Evolutionary conservation across 768 basidiomycete species (phyloP), one percentile per base, ranked within the genome.

Genomic region (Hypholoma fasciculare): DNA sequence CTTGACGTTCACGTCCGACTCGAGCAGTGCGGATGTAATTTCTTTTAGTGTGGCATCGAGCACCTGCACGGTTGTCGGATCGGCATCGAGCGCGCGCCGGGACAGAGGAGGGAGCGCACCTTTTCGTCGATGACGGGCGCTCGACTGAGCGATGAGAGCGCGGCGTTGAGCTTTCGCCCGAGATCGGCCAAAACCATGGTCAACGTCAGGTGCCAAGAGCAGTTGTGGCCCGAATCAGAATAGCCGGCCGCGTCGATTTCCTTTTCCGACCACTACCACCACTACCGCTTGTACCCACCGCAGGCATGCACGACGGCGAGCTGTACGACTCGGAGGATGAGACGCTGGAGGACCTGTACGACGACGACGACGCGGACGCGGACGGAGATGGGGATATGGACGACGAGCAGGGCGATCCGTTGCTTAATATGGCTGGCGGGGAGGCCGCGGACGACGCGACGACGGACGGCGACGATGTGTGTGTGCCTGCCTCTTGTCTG

Each of bases 1-100:
- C 72, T 96, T 97, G 66, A 99, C 96, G 70, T 99, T 99, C 63
- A 99, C 96, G 75, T 99, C 97, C 17, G 95, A 89, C 73, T 98
- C 96, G 44, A 99, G 83, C 34, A 98, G 77, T 9, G 96, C 96
- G 23, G 94, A 83, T 48, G 92, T 94, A 61, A 99, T 92, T 75
- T 97, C 94, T 75, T 98, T 98, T 61, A 99, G 85, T 14, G 92
- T 86, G 3, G 87, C 85, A 78, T 99, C 97, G 68, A 99, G 86
- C 49, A 94, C 92, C 96, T 98, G 71, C 9, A 19, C 42, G 47
- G 36, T 11, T 56, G 56, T 48, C 38, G 34, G 58, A 30, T 47
- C 11, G 30, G 37, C 17, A 43, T 34, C 19, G 43, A 49, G 13
- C 7, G 54, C 49, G 59, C 23, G 37, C 42, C 30, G 26, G 37